Evolutionary conservation across 208 protist species (phyloP).

Genomic region (Crithidia fasciculata): DNA sequence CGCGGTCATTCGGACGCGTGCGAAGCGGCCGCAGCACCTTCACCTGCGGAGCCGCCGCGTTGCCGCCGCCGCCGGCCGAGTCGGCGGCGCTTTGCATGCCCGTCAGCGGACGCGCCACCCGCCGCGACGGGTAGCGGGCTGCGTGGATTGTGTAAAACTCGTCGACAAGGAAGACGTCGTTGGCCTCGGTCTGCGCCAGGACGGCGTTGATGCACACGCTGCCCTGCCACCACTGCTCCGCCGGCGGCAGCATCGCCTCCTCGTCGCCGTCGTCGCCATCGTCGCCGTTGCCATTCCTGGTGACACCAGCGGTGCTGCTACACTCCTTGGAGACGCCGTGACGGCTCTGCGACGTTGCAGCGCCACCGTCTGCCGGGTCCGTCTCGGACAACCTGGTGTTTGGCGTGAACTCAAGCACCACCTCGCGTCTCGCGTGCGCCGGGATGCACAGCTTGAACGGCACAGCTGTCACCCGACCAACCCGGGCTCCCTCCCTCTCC

Average conservation of each 20-base stretch:
- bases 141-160: slow-evolving; percentile 88
- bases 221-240: slow-evolving; percentile 64
- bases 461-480: slow-evolving; percentile 52
- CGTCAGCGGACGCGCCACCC: slow-evolving; percentile 31
- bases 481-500: slow-evolving; percentile 36
- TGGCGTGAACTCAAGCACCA: slow-evolving; percentile 83
- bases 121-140: slow-evolving; percentile 60
- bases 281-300: slow-evolving; percentile 28
- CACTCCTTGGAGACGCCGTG: too few relatives aligned
- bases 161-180: slow-evolving; percentile 90
- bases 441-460: slow-evolving; percentile 73
- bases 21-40: slow-evolving; percentile 62
- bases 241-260: slow-evolving; percentile 49
- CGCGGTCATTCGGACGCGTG: slow-evolving; percentile 48
- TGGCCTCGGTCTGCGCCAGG: slow-evolving; percentile 74
- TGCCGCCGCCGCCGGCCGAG: not conserved
- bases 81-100: not conserved
- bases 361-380: too few relatives aligned
- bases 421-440: slow-evolving; percentile 64
- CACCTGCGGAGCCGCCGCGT: slow-evolving; percentile 50
- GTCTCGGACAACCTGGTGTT: slow-evolving; percentile 39
- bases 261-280: slow-evolving; percentile 31
- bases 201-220: slow-evolving; percentile 79
- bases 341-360: too few relatives aligned
- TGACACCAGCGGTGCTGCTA: not conserved